Evolutionary conservation across 306 rosid species (phyloP), one percentile per base, ranked within the genome.

Genomic region (Ammopiptanthus mongolicus): DNA sequence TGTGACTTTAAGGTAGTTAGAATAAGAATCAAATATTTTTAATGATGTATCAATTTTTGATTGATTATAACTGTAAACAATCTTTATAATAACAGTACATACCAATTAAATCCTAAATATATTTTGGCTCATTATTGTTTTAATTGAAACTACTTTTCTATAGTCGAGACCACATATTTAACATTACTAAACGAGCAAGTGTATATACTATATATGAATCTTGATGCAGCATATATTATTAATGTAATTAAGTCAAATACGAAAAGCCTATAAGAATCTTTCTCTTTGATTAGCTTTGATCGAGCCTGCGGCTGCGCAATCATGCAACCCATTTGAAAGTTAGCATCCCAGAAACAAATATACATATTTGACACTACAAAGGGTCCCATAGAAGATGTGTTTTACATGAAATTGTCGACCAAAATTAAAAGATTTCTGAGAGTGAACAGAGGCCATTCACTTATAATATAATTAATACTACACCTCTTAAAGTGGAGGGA

Each of bases 251-350:
- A 25, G 3, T 0, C 12, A 66, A 23, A 21, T 4, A 65, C 2
- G 25, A 41, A 33, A 65, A 13, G 33, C 34, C 57, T 31, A 29
- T 9, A 29, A 10, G 6, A 68, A 28, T 15, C 28, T 22, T 25
- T 37, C 42, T 7, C 42, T 37, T 37, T 15, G 6, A 44, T 48
- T 28, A n/a, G n/a, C 6, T 65, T 4, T n/a, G 0, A 1, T 25
- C 3, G 29, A 47, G 46, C 37, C 25, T 44, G 71, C 8, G 71
- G 56, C 39, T 7, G 34, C 17, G 28, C 47, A 51, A 69, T 69
- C 62, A 69, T 51, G 62, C 48, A 69, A 8, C 74, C 33, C 73
- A n/a, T 66, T 66, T 25, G 37, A 25, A 66, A 46, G n/a, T n/a
- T 28, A 42, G 21, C 22, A 13, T 22, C 13, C 14, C 1, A 14